phyloP scores from a whole-genome alignment of 1,284 basidiomycete species.

The Pterulicium gracile region DNA sequence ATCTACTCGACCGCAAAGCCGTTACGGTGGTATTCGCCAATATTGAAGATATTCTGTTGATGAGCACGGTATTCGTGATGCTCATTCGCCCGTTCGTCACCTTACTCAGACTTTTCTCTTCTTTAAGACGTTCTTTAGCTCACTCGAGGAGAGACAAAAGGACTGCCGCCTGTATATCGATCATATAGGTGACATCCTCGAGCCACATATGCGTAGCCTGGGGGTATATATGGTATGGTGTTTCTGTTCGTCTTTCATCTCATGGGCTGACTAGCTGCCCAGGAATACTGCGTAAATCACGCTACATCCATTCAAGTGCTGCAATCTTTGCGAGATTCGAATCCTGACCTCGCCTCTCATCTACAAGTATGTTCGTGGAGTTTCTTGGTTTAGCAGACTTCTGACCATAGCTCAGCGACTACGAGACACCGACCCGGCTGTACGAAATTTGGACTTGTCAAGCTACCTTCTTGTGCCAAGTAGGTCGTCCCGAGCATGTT shows the following conservation, averaged over 20 bases:
- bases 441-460: conserved; percentile 80
- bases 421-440: conserved; percentile 60
- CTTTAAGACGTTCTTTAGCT: conserved; percentile 64
- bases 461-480: conserved; percentile 88
- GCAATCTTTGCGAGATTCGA: conserved; percentile 60
- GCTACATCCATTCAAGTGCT: conserved; percentile 70
- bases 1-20: conserved; percentile 68
- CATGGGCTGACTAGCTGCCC: conserved; percentile 7
- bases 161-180: conserved; percentile 86
- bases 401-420: conserved; percentile 53
- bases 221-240: conserved; percentile 61
- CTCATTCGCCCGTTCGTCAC: conserved; percentile 1
- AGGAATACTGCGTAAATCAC: conserved; percentile 93
- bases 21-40: conserved; percentile 85
- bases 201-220: conserved; percentile 68
- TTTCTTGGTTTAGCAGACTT: neutral
- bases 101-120: conserved; percentile 9
- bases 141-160: conserved; percentile 84
- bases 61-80: conserved; percentile 62
- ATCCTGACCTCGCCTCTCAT: conserved; percentile 53
- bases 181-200: conserved; percentile 77
- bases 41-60: conserved; percentile 82
- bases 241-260: conserved; percentile 8
- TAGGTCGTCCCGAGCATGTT: too few species aligned
- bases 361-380: conserved; percentile 43